Base-by-base conservation (phyloP, 2,329 filamentous ascomycete species). In the Mariannaea elegans region DNA sequence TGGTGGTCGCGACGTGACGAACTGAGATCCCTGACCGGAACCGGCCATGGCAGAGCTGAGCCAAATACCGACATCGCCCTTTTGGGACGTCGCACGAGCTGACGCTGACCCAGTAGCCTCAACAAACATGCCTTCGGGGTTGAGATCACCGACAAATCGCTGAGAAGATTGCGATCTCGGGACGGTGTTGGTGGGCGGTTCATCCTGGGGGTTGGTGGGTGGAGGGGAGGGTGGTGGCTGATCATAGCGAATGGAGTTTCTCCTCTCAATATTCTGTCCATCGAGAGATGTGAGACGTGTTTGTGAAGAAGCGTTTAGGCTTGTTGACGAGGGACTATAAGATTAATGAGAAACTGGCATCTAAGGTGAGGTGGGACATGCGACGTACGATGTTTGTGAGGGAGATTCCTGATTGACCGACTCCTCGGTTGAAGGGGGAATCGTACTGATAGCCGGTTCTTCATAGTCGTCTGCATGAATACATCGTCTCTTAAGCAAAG, bases 111-210 rank as follows among this genome's bases (percentile, higher is more conserved):
- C 74, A 2, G 82, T 83, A 2, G 82, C 84, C 64, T 86, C 83
- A 65, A 85, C 77, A 56, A 88, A 85, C 70, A 87, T 83, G 58
- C 82, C 82, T 69, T 87, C 85, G 2, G 85, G 86, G 63, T 86
- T 88, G 24, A 87, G 67, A 65, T 87, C 85, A 16, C 85, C 84
- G 34, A 87, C 81, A 54, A 87, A 87, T 7, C 85, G 81, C 1
- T 36, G 32, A 13, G 76, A 77, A 0, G 76, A 74, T 36, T 71
- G 70, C 9, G 71, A 56, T 29, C 66, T 67, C 12, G 68, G 59
- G 3, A 65, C 50, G 13, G 55, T 70, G 47, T 61, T 57, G 24
- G 66, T 64, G 21, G 54, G 56, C 3, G 67, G 60, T n/a, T 67
- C 62, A 4, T 51, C 27, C 38, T 57, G 34, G 23, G 36, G 54